Evolutionary conservation across 352 stramenopile genomes (phyloP), one percentile per base, ranked within the genome.

Genomic region (Phytopythium oedochilum): DNA sequence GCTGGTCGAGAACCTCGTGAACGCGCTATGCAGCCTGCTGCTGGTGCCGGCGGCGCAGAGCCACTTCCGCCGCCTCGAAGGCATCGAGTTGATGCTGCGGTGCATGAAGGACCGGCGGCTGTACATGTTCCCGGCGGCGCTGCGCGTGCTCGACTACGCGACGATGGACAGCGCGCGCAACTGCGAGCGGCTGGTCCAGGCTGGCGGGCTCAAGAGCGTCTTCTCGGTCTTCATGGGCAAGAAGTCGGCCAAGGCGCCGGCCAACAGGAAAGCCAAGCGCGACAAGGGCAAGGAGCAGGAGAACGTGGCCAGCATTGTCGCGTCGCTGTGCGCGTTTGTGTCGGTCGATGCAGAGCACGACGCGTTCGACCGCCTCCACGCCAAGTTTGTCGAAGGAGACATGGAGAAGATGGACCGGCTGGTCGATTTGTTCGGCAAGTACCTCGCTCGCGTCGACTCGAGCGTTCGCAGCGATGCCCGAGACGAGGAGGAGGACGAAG

Each of bases 1-100:
- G 66, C 85, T 94, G 18, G 72, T 98, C 1, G 88, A 98, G 53
- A 98, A 98, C 63, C 61, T 97, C 17, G 92, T 97, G 61, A 84
- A 96, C 60, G 56, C 75, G 34, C 66, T 98, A 9, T 92, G 80
- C 58, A 92, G 90, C 18, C 77, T 84, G 25, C 60, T 98, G 60
- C 66, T 72, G 50, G 52, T 80, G 3, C 54, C 63, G 0, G 57
- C 67, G 23, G 75, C 73, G 17, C 77, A 90, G 56, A 60, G 60
- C 34, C 75, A 78, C 11, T 88, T 88, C 56, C 78, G 80, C 0
- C 68, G 60, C 2, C 48, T 89, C 11, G 88, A 98, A 77, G 94
- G 94, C 5, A 71, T 98, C 14, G 92, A 98, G 67, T 75, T 98
- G 22, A 81, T 98, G 63, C 68, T 98, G 29, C 77, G 92, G 5